These are phyloP conservation scores for Dacryopinax spathularia DNA, from an alignment of 768 basidiomycete genomes.

Conservation along the genomic window DNA sequence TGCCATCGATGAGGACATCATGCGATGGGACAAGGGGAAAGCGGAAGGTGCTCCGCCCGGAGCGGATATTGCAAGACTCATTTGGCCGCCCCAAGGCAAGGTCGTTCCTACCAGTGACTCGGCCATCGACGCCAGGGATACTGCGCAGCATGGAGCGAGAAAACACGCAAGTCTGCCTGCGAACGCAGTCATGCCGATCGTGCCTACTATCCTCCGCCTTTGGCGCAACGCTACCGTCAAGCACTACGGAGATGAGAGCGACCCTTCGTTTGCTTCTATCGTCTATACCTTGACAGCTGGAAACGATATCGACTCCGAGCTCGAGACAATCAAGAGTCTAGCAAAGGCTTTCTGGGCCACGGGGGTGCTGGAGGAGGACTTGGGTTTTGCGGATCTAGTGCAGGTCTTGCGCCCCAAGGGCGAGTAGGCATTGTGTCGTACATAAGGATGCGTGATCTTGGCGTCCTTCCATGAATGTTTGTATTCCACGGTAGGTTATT, in stretches of 20 bases:
- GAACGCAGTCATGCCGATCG: neutral
- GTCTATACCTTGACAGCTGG: no score
- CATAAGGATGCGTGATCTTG: no score
- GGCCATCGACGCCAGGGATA: neutral
- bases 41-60: neutral
- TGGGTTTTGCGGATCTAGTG: neutral
- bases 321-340: no score
- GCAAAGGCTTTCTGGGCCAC: no score
- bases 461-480: no score
- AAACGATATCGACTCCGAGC: no score
- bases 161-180: neutral
- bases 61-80: neutral
- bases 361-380: no score
- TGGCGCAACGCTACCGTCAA: neutral
- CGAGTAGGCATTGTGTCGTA: no score
- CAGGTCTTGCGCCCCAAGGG: neutral
- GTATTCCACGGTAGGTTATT: no score
- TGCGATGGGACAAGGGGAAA: neutral
- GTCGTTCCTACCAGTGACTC: neutral
- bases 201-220: neutral
- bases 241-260: neutral
- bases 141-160: neutral
- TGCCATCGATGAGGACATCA: neutral
- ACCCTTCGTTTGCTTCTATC: neutral
- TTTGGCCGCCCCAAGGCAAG: neutral